phyloP scores from a whole-genome alignment of 1,139 yeast genomes.

The Scheffersomyces stambukii region DNA sequence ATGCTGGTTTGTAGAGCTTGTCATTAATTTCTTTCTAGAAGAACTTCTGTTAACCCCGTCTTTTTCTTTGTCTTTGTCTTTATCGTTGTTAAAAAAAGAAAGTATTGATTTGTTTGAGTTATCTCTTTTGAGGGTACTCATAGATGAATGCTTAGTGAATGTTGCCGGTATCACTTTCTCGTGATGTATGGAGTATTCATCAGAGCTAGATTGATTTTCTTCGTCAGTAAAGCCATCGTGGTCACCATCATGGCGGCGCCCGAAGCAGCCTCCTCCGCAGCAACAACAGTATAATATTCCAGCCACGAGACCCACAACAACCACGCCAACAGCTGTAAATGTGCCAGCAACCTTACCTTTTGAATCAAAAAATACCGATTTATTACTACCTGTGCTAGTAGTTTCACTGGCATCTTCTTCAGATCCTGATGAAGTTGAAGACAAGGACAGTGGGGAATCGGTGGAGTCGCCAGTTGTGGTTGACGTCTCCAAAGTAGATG shows the following conservation, averaged over 20 bases:
- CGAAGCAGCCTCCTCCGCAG: slow-evolving; percentile 12
- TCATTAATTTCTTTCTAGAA: slow-evolving; percentile 27
- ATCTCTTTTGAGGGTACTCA: slow-evolving; percentile 24
- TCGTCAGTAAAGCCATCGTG: slow-evolving; percentile 35
- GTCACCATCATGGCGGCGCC: slow-evolving; percentile 11
- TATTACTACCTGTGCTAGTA: slow-evolving; percentile 2
- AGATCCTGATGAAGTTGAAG: slow-evolving; percentile 9
- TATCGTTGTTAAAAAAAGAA: slow-evolving; percentile 23
- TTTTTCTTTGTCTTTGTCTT: slow-evolving; percentile 12
- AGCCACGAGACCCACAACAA: slow-evolving; percentile 36
- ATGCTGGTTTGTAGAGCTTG: slow-evolving; percentile 4
- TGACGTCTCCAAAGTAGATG: slow-evolving; percentile 8
- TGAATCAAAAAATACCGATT: slow-evolving; percentile 44
- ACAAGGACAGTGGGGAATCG: slow-evolving; percentile 6
- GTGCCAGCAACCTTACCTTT: slow-evolving; percentile 72
- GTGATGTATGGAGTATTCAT: slow-evolving; percentile 22
- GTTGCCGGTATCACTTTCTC: slow-evolving; percentile 17
- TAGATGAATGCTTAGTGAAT: slow-evolving; percentile 11
- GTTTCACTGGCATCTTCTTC: slow-evolving; percentile 9
- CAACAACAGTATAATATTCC: slow-evolving; percentile 38
- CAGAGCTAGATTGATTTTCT: slow-evolving; percentile 34
- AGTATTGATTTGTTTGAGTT: slow-evolving; percentile 33
- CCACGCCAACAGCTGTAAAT: slow-evolving; percentile 64
- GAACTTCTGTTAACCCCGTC: slow-evolving; percentile 28
- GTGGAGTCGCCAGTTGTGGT: slow-evolving; percentile 12